phyloP scores from a whole-genome alignment of 2,329 filamentous ascomycete genomes.

The Fonsecaea monophora region DNA sequence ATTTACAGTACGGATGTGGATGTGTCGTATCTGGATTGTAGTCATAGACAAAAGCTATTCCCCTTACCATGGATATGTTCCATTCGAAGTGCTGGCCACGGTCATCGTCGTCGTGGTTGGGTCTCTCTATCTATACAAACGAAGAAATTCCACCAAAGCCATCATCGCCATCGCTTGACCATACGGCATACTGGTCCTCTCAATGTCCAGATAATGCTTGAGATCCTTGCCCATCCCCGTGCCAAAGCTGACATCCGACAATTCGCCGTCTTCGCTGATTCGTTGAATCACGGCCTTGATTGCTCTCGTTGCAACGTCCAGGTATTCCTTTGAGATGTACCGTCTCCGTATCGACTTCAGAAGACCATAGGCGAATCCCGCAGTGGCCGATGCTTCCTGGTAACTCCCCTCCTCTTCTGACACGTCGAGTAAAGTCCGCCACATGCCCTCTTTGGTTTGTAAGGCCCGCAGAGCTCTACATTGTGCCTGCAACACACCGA shows the following conservation, averaged over 20 bases:
- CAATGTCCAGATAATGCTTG: slow-evolving; percentile 79
- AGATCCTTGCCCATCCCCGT: slow-evolving; percentile 76
- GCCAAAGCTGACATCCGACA: slow-evolving; percentile 77
- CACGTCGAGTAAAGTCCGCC: slow-evolving; percentile 76
- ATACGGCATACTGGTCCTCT: slow-evolving; percentile 80
- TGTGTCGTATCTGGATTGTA: too few relatives aligned
- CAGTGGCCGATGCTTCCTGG: slow-evolving; percentile 76
- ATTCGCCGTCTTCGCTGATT: slow-evolving; percentile 71
- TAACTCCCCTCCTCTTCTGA: slow-evolving; percentile 72
- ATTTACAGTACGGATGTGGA: too few relatives aligned
- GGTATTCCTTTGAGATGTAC: slow-evolving; percentile 69
- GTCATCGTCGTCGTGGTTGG: not conserved
- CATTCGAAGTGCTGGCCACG: not conserved
- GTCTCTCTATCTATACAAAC: slow-evolving; percentile 57
- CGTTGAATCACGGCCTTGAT: slow-evolving; percentile 71
- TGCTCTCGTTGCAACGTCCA: slow-evolving; percentile 67
- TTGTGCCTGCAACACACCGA: slow-evolving; percentile 69
- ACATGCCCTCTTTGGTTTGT: slow-evolving; percentile 70
- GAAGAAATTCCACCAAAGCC: slow-evolving; percentile 75
- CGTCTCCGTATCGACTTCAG: slow-evolving; percentile 74
- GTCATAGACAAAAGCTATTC: too few relatives aligned
- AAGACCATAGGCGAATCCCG: slow-evolving; percentile 81
- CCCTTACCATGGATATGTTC: not conserved
- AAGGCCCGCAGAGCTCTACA: slow-evolving; percentile 67
- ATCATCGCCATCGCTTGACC: slow-evolving; percentile 86